Conservation (phyloP, 2,329 filamentous ascomycete species). For the Trichoderma arundinaceum region DNA sequence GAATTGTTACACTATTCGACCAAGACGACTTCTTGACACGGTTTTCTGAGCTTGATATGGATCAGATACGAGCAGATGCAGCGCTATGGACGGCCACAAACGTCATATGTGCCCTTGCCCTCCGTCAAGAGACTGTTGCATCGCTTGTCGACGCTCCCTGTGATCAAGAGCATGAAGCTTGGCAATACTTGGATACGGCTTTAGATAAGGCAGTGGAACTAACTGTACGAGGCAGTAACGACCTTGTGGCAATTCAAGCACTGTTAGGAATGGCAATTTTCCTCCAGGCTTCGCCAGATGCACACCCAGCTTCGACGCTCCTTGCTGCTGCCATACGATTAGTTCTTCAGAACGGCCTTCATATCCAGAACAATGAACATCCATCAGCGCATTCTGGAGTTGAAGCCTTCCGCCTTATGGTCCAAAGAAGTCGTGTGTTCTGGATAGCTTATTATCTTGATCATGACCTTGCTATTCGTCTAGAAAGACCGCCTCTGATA, state of each 20-base stretch:
- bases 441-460: slow-evolving; percentile 19
- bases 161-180: slow-evolving; percentile 6
- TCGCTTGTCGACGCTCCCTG: neutral
- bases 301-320: slow-evolving; percentile 11
- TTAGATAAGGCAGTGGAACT: slow-evolving; percentile 16
- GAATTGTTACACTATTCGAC: slow-evolving; percentile 10
- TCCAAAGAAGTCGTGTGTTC: slow-evolving; percentile 13
- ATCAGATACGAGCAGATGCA: slow-evolving; percentile 7
- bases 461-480: slow-evolving; percentile 4
- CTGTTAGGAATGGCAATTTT: slow-evolving; percentile 21
- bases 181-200: slow-evolving; percentile 3
- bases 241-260: slow-evolving; percentile 16
- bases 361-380: neutral
- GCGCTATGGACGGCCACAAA: slow-evolving; percentile 22
- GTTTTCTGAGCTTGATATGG: slow-evolving; percentile 13
- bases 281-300: slow-evolving; percentile 12
- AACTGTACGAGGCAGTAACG: slow-evolving; percentile 5
- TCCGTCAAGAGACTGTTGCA: neutral
- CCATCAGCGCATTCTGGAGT: neutral
- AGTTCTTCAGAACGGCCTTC: slow-evolving; percentile 7
- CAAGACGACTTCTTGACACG: slow-evolving; percentile 3
- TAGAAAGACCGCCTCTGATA: slow-evolving; percentile 13
- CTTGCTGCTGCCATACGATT: slow-evolving; percentile 7
- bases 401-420: neutral
- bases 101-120: slow-evolving; percentile 17